Evolutionary conservation across 768 basidiomycete genomes (phyloP).

Genomic region (Naganishia friedmannii): DNA sequence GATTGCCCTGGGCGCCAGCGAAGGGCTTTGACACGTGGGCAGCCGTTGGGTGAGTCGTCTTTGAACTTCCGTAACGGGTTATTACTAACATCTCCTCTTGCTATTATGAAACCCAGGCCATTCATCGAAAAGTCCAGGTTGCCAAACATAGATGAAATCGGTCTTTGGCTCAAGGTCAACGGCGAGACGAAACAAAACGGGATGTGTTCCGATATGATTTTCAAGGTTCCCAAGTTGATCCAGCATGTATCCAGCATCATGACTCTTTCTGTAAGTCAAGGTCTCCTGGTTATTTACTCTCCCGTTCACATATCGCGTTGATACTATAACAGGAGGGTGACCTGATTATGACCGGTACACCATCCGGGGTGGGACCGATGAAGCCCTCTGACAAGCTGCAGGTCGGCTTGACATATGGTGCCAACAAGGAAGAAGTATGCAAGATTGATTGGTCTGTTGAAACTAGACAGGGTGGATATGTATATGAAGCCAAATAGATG

Average conservation of each 20-base stretch:
- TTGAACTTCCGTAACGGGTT: slow-evolving; percentile 10
- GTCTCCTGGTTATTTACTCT: too few species aligned
- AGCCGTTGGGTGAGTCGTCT: slow-evolving; percentile 67
- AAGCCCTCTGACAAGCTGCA: slow-evolving; percentile 71
- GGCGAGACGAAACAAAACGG: slow-evolving; percentile 79
- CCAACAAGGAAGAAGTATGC: slow-evolving; percentile 59
- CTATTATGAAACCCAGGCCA: slow-evolving; percentile 54
- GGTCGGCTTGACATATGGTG: slow-evolving; percentile 63
- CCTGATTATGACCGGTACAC: slow-evolving; percentile 79
- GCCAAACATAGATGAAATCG: slow-evolving; percentile 70
- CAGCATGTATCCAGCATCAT: slow-evolving; percentile 92
- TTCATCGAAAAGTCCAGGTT: slow-evolving; percentile 76
- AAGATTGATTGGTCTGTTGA: slow-evolving; percentile 66
- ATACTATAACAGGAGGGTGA: slow-evolving; percentile 69
- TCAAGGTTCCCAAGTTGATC: slow-evolving; percentile 80
- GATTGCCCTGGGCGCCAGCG: slow-evolving; percentile 94
- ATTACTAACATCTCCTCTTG: not conserved
- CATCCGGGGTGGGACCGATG: slow-evolving; percentile 81
- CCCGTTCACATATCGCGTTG: slow-evolving; percentile 30
- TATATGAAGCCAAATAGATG: slow-evolving; percentile 53
- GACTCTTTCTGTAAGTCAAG: slow-evolving; percentile 74
- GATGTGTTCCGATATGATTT: slow-evolving; percentile 84
- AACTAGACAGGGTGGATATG: slow-evolving; percentile 68
- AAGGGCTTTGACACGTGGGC: slow-evolving; percentile 98
- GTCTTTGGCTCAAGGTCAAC: slow-evolving; percentile 79